phyloP scores from a whole-genome alignment of 2,329 filamentous ascomycete species.

The Talaromyces sp. region DNA sequence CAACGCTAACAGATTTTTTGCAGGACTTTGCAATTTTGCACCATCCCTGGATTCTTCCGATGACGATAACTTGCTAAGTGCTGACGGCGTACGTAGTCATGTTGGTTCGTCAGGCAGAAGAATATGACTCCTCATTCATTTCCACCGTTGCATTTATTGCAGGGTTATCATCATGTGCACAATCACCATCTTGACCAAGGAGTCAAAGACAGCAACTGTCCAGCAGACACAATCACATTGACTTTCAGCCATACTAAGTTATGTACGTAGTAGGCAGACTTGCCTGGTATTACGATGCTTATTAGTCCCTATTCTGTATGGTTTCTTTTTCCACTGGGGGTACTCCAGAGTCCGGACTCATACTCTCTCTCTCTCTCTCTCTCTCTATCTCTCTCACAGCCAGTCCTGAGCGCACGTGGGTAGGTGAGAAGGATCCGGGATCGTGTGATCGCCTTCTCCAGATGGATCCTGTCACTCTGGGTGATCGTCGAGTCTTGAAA shows the following conservation, averaged over 20 bases:
- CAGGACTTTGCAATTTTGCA: not conserved
- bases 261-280: not conserved
- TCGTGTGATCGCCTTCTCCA: slow-evolving; percentile 11
- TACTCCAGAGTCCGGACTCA: not conserved
- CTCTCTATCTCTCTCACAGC: not conserved
- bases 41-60: not conserved
- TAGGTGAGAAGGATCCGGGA: not conserved
- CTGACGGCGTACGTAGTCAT: too few relatives aligned
- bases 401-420: slow-evolving; percentile 12
- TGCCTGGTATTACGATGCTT: not conserved
- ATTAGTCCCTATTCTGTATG: not conserved
- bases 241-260: not conserved
- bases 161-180: not conserved
- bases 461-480: not conserved
- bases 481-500: not conserved
- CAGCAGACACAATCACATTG: not conserved
- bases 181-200: not conserved
- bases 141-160: too few relatives aligned
- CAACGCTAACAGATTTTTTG: not conserved
- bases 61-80: not conserved
- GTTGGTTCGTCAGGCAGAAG: not conserved
- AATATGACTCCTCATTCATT: too few relatives aligned
- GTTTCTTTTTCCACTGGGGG: not conserved
- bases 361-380: too few relatives aligned
- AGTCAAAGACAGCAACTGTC: not conserved